Evolutionary conservation across 768 basidiomycete genomes (phyloP).

Genomic region (Hemileccinum impolitum): DNA sequence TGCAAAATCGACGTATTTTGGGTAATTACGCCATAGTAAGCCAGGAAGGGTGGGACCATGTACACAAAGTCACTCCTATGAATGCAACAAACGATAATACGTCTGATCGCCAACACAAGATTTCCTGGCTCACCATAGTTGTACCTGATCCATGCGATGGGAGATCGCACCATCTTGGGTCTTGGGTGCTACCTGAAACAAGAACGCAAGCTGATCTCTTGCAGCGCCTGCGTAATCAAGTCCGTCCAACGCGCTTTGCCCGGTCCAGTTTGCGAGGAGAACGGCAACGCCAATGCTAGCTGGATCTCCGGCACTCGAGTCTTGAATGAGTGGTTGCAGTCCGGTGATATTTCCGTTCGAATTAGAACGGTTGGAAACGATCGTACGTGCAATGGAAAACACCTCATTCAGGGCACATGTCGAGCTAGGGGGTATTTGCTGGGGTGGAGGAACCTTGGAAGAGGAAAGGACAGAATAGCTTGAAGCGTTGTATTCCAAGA

Average conservation of each 20-base stretch:
- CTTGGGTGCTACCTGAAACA: conserved; percentile 54
- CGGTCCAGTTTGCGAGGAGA: conserved; percentile 57
- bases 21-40: conserved; percentile 72
- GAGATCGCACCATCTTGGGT: conserved; percentile 79
- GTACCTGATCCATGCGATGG: conserved; percentile 64
- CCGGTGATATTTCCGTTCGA: conserved; percentile 43
- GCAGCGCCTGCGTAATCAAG: conserved; percentile 64
- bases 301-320: conserved; percentile 72
- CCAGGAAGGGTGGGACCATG: conserved; percentile 86
- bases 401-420: conserved; percentile 47
- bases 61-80: conserved; percentile 75
- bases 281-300: conserved; percentile 74
- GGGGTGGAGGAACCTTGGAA: conserved; percentile 25
- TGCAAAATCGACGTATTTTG: conserved; percentile 54
- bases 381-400: conserved; percentile 48
- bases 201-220: conserved; percentile 58
- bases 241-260: conserved; percentile 32
- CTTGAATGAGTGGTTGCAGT: conserved; percentile 56
- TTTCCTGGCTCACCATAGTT: conserved; percentile 54
- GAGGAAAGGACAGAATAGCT: conserved; percentile 43
- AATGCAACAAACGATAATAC: not conserved
- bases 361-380: conserved; percentile 46
- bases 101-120: not conserved
- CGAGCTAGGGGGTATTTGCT: conserved; percentile 13
- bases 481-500: conserved; percentile 47